Base-by-base conservation (phyloP, 371 early-diverging fungal genomes). In the Lichtheimia corymbifera region DNA sequence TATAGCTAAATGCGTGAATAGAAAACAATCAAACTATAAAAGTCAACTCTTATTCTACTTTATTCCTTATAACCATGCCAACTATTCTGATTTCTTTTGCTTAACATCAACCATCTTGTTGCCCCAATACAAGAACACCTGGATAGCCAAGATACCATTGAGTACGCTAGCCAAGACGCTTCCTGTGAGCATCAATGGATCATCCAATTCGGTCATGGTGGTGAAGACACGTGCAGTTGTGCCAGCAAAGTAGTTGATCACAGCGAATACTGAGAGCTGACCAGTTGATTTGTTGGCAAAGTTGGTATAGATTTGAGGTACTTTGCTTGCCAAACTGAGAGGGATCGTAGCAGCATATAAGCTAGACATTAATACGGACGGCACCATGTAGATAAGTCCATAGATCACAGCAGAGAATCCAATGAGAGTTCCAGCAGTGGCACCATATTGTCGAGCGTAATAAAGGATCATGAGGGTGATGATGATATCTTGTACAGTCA, bases 161-260 rank as follows among this genome's bases (percentile, higher is more conserved):
- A 94, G 71, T 11, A 79, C 50, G 5, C 88, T 80, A 44, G 93
- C 91, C 51, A 91, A 65, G 17, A 91, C 55, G 59, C 77, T 84
- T 30, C 91, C 88, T 9, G 80, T 57, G 15, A 97, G 73, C 65
- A 94, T 84, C 42, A 91, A 53, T 55, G 79, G 65, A 70, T 96
- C 95, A 55, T 92, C 83, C 15, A 96, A 86, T 74, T 97, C 96
- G 25, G 90, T 87, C 73, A 94, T 59, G 13, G 97, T 96, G 7
- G 98, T 97, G 65, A 90, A 94, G 3, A 97, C 84, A 58, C 98
- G 86, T 11, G 97, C 98, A 14, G 87, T 76, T 3, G 88, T 83
- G 25, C 98, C 98, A 5, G 88, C 74, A 68, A 92, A 91, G 67
- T 90, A 91, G 71, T 93, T 88, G 69, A 92, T 83, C 20, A 92